phyloP scores from a whole-genome alignment of 352 stramenopile genomes.

The Thraustochytrium striatum region DNA sequence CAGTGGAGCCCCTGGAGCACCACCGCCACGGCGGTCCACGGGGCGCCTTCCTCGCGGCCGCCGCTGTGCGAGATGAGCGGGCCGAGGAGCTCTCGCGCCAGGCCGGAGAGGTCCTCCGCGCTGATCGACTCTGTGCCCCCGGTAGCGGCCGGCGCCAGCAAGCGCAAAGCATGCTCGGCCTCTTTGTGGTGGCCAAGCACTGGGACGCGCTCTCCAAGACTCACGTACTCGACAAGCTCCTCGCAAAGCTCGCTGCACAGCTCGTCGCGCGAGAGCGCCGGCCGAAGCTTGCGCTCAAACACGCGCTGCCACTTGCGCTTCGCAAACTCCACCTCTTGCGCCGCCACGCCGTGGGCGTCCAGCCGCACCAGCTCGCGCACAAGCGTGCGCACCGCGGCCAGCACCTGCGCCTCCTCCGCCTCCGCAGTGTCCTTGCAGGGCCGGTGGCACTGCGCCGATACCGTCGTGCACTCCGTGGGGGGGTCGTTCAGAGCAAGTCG shows the following conservation, averaged over 20 bases:
- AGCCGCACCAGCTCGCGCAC: conserved; percentile 33
- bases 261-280: neutral
- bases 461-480: conserved; percentile 10
- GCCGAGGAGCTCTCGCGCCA: neutral
- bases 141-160: neutral
- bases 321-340: conserved; percentile 15
- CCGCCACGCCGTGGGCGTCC: neutral
- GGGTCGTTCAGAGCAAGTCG: conserved; percentile 5
- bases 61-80: neutral
- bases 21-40: neutral
- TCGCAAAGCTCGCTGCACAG: neutral
- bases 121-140: neutral
- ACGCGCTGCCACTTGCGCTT: conserved; percentile 40
- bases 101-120: neutral
- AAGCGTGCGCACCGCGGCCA: neutral
- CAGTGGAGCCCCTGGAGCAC: conserved; percentile 12
- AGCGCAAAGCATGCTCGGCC: neutral
- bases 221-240: conserved; percentile 29
- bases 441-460: conserved; percentile 20
- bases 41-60: neutral
- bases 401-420: neutral
- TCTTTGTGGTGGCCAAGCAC: neutral
- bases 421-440: neutral
- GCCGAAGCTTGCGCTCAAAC: neutral
- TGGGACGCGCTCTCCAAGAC: neutral